Evolutionary conservation across 2,329 filamentous ascomycete genomes (phyloP), one percentile per base, ranked within the genome.

Genomic region (Pleomassaria siparia): DNA sequence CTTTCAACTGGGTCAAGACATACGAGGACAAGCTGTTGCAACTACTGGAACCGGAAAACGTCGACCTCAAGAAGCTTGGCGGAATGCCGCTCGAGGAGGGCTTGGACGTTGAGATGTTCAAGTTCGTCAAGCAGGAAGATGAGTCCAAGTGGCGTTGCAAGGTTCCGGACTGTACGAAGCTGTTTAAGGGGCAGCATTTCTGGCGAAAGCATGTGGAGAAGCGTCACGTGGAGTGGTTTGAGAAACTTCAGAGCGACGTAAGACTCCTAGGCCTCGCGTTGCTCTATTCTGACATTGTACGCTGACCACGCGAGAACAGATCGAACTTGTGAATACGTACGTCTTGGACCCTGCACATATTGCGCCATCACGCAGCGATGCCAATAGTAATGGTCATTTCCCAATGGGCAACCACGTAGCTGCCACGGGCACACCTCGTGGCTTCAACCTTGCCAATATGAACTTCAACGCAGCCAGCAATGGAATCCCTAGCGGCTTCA

Each of bases 201-300:
- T 99, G 95, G 92, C 86, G 85, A 64, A 99, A 99, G 77, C 94
- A 99, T 63, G 86, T 97, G 13, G 92, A 97, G 73, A 99, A 99
- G 76, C 85, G 95, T 48, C 94, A 99, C 69, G 70, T 82, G 0
- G 92, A 97, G 44, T 99, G 91, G 88, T 80, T 88, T 36, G 86
- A 91, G 26, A 81, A 77, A 44, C 76, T 96, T 55, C 87, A 86
- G 69, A 85, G 87, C 66, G 92, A 96, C 76, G 91, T 95, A 78
- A 77, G 85, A n/a, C n/a, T n/a, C n/a, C n/a, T 77, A 28, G 10
- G 26, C 5, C 10, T 18, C 24, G n/a, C n/a, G n/a, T 3, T n/a
- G 21, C n/a, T 18, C 32, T 18, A 8, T 8, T 35, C 18, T 21
- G 25, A 35, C n/a, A 11, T 49, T 42, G 24, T 32, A 13, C 11